Percentiles rank a stretch among this genome's conserved stretches.
phyloP scores from a whole-genome alignment of 2,329 filamentous ascomycete genomes.

The Aspergillus nomiae region DNA sequence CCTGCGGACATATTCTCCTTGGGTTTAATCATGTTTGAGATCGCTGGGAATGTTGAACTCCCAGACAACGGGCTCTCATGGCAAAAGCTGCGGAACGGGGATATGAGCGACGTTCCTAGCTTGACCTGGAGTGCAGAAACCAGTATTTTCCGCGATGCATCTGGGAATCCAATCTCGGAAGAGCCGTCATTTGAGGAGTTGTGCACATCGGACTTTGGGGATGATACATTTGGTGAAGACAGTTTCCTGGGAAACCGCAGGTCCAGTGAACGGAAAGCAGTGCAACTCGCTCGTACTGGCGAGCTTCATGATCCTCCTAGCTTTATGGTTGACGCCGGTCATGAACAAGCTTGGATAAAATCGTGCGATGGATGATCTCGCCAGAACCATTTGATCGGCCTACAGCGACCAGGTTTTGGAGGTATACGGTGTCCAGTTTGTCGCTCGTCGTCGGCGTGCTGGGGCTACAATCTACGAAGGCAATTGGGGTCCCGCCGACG shows the following conservation, averaged over 20 bases:
- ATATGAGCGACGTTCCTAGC: constrained; percentile 84
- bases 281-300: constrained; percentile 46
- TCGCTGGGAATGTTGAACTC: constrained; percentile 88
- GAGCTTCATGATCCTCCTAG: constrained; percentile 71
- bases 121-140: constrained; percentile 77
- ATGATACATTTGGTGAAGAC: constrained; percentile 46
- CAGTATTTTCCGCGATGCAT: constrained; percentile 72
- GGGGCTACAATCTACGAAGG: constrained; percentile 96
- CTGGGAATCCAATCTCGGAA: constrained; percentile 64
- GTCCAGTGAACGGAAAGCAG: constrained; percentile 26
- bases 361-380: constrained; percentile 86
- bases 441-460: constrained; percentile 72
- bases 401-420: constrained; percentile 69
- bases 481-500: constrained; percentile 82
- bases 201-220: constrained; percentile 46
- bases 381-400: constrained; percentile 75
- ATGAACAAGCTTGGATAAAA: constrained; percentile 77
- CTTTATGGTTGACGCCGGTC: constrained; percentile 81
- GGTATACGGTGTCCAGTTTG: constrained; percentile 77
- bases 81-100: constrained; percentile 85
- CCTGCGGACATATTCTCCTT: constrained; percentile 92
- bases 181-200: constrained; percentile 47
- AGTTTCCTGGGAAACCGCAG: constrained; percentile 33
- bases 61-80: constrained; percentile 91
- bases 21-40: constrained; percentile 91